These are phyloP conservation scores for Clathrospora elynae DNA, from an alignment of 2,329 filamentous ascomycete species.

Conservation along the genomic window DNA sequence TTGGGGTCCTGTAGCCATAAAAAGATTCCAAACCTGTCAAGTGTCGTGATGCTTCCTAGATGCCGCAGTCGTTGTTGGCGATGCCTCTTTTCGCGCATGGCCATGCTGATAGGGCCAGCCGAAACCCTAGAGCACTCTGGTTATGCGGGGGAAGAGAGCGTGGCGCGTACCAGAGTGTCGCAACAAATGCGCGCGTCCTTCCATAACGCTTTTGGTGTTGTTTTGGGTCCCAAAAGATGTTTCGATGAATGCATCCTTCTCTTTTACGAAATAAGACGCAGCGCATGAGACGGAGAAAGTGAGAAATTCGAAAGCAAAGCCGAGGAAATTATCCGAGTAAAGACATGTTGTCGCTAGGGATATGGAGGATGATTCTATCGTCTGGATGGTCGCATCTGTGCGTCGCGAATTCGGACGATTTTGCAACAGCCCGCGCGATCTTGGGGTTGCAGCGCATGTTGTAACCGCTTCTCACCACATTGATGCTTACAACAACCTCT, in stretches of 20 bases:
- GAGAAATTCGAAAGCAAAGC: neutral
- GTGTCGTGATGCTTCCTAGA: no score
- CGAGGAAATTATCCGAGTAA: neutral
- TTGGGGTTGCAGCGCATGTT: slow-evolving; percentile 8
- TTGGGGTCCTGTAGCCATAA: no score
- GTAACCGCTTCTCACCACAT: neutral
- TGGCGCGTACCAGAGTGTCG: neutral
- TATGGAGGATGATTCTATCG: neutral
- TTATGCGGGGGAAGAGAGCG: slow-evolving; percentile 1
- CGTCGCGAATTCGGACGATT: slow-evolving; percentile 7
- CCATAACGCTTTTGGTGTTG: slow-evolving; percentile 2
- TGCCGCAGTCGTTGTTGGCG: neutral
- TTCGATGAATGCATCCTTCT: slow-evolving; percentile 3
- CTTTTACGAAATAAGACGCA: slow-evolving; percentile 2
- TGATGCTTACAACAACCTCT: neutral
- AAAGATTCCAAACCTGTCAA: no score
- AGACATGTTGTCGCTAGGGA: neutral
- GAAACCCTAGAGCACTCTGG: neutral
- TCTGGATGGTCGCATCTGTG: slow-evolving; percentile 1
- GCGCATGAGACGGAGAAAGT: neutral
- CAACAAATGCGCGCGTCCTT: slow-evolving; percentile 1
- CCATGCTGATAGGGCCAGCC: neutral
- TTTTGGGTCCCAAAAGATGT: neutral
- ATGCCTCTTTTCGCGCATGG: neutral
- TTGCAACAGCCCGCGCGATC: neutral